A percentile compares a stretch with the other conserved stretches of the same genome.
phyloP scores from a whole-genome alignment of 305 asterid genomes.

The Andrographis paniculata region DNA sequence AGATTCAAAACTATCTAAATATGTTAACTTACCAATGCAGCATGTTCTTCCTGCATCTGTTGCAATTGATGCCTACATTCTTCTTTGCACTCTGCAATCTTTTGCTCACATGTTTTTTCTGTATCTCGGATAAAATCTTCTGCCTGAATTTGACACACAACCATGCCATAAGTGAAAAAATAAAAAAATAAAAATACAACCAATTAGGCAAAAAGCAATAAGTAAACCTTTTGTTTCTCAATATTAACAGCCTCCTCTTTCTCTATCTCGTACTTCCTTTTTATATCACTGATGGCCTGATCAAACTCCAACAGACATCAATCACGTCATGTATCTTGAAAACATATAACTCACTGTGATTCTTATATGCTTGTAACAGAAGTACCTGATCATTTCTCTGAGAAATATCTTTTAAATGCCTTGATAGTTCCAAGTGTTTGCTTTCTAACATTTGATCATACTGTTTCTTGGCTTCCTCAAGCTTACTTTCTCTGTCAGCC shows the following conservation, averaged over 20 bases:
- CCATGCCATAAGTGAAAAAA: slow-evolving; percentile 17
- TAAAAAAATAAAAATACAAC: slow-evolving; percentile 6
- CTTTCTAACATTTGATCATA: slow-evolving; percentile 79
- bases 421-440: slow-evolving; percentile 81
- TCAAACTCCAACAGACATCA: slow-evolving; percentile 26
- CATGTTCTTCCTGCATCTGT: slow-evolving; percentile 73
- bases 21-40: slow-evolving; percentile 46
- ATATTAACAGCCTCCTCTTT: slow-evolving; percentile 62
- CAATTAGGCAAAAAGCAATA: slow-evolving; percentile 17
- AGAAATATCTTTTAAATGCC: slow-evolving; percentile 91
- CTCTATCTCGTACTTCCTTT: slow-evolving; percentile 79
- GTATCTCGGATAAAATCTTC: slow-evolving; percentile 52
- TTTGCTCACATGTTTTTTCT: slow-evolving; percentile 49
- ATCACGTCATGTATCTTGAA: neutral
- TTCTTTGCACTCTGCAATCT: slow-evolving; percentile 61
- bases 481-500: slow-evolving; percentile 68
- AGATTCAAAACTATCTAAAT: slow-evolving; percentile 12
- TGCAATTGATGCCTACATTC: slow-evolving; percentile 56
- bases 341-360: neutral
- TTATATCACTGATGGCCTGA: slow-evolving; percentile 88
- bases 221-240: slow-evolving; percentile 81
- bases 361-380: slow-evolving; percentile 6
- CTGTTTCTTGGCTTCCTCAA: slow-evolving; percentile 76
- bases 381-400: slow-evolving; percentile 86
- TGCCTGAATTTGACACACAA: slow-evolving; percentile 45